Evolutionary conservation across 2,329 filamentous ascomycete species (phyloP).

Genomic region (Orbilia quercus): DNA sequence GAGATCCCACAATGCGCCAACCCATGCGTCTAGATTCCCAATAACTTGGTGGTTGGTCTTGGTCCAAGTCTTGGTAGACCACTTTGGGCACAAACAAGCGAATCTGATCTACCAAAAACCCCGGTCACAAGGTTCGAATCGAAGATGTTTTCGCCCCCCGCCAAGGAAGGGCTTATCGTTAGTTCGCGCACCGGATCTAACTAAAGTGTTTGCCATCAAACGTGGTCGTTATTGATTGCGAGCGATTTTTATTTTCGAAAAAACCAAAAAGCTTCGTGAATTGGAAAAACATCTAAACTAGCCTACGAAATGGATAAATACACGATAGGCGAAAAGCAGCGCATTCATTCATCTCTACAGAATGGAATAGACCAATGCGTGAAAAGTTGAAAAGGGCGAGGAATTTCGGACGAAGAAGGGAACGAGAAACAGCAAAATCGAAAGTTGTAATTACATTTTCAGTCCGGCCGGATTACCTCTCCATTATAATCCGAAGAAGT

Average conservation of each 20-base stretch:
- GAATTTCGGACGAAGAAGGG: no score
- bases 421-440: no score
- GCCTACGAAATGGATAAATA: no score
- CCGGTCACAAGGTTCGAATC: not conserved
- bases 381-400: no score
- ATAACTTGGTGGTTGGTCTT: slow-evolving; percentile 31
- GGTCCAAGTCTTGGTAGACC: slow-evolving; percentile 2
- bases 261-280: no score
- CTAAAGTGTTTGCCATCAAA: not conserved
- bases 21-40: slow-evolving; percentile 11
- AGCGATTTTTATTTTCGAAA: no score
- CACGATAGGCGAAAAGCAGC: no score
- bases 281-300: no score
- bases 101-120: slow-evolving; percentile 6
- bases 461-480: not conserved
- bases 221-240: no score
- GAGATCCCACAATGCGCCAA: slow-evolving; percentile 19
- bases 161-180: not conserved
- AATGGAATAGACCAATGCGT: no score
- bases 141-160: not conserved
- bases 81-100: slow-evolving; percentile 23
- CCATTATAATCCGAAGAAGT: not conserved
- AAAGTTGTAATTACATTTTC: not conserved
- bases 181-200: slow-evolving; percentile 12
- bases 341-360: no score